These are phyloP conservation scores for Malus fusca DNA, from an alignment of 306 rosid species.

Conservation along the genomic window DNA sequence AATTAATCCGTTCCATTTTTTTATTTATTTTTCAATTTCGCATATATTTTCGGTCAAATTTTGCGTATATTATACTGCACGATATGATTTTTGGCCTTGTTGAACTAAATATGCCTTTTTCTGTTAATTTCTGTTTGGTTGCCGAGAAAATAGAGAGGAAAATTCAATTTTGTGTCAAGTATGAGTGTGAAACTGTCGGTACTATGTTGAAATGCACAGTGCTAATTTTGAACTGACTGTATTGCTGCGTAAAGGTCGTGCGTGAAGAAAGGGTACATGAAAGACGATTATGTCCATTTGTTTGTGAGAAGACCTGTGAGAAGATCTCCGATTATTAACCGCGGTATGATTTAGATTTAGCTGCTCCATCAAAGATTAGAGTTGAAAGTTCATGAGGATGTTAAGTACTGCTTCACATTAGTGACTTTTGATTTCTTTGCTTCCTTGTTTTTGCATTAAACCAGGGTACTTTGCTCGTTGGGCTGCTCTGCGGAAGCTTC, in stretches of 20 bases:
- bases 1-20: no score
- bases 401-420: neutral
- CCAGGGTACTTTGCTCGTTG: conserved; percentile 87
- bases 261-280: conserved; percentile 90
- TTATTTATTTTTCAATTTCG: neutral
- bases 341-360: conserved; percentile 46
- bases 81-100: neutral
- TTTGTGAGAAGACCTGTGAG: conserved; percentile 82
- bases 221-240: conserved; percentile 14
- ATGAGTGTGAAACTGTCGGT: neutral
- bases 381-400: neutral
- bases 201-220: neutral
- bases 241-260: conserved; percentile 53
- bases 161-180: neutral
- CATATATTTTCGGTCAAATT: neutral
- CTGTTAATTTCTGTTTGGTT: neutral
- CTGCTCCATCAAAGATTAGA: neutral
- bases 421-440: neutral
- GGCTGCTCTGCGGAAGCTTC: conserved; percentile 76
- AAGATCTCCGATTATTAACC: conserved; percentile 94
- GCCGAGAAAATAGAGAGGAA: neutral
- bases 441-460: neutral
- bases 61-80: neutral
- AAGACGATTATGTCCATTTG: conserved; percentile 75
- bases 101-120: neutral